Conservation (phyloP, 75 land plant genomes). For the Picea glauca region DNA sequence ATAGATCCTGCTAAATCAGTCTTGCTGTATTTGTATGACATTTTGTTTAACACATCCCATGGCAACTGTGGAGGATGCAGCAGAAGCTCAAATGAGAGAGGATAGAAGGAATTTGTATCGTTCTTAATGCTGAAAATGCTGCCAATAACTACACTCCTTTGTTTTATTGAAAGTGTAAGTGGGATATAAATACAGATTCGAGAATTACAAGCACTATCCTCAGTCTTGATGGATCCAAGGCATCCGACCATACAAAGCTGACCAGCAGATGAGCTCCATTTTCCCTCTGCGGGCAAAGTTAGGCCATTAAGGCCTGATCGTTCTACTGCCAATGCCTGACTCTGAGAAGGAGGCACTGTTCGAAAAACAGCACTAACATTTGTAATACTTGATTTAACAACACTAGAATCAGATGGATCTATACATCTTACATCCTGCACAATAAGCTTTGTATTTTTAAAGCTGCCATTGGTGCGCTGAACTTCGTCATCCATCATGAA, state of each 20-base stretch:
- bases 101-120: conserved; percentile 20
- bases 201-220: conserved; percentile 21
- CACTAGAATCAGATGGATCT: background rate
- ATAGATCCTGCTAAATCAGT: conserved; percentile 34
- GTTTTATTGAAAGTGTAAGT: conserved; percentile 46
- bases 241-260: conserved; percentile 85
- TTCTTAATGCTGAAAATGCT: conserved; percentile 33
- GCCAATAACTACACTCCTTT: conserved; percentile 54
- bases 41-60: conserved; percentile 3
- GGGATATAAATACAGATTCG: conserved; percentile 51
- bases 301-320: conserved; percentile 37
- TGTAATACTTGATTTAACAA: conserved; percentile 1
- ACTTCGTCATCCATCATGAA: conserved; percentile 24
- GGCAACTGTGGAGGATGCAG: conserved; percentile 26
- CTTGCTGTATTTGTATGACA: conserved; percentile 50
- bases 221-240: conserved; percentile 14
- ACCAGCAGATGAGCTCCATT: conserved; percentile 47
- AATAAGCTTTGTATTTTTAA: conserved; percentile 25
- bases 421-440: conserved; percentile 55
- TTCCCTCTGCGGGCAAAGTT: conserved; percentile 58
- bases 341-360: conserved; percentile 26
- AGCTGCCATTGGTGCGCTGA: conserved; percentile 28
- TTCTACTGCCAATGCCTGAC: conserved; percentile 17
- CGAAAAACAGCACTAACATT: conserved; percentile 54
- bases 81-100: conserved; percentile 40